These are phyloP conservation scores for Neobulgaria alba DNA, from an alignment of 2,329 filamentous ascomycete species.

Conservation along the genomic window DNA sequence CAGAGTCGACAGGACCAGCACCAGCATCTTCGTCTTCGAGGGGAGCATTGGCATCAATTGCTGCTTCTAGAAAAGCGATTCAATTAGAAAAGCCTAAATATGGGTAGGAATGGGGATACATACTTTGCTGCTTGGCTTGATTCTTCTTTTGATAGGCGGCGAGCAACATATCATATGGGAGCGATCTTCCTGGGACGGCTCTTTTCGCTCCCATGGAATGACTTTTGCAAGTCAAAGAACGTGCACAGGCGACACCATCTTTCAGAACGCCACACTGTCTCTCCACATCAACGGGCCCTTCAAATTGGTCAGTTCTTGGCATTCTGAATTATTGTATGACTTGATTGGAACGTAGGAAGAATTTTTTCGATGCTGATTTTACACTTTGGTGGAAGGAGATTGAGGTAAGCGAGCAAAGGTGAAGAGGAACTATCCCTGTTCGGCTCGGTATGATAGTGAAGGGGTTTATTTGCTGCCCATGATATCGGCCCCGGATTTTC, in stretches of 20 bases:
- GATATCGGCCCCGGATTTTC: too few relatives aligned
- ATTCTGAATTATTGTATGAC: too few relatives aligned
- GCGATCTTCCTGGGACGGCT: conserved; percentile 73
- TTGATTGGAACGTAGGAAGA: too few relatives aligned
- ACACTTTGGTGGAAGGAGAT: too few relatives aligned
- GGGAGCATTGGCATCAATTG: conserved; percentile 88
- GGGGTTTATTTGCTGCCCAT: too few relatives aligned
- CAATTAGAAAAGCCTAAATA: conserved; percentile 3
- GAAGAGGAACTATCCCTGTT: too few relatives aligned
- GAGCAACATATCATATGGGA: conserved; percentile 89
- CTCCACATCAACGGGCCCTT: conserved; percentile 84
- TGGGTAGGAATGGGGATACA: conserved; percentile 30
- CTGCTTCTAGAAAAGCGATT: conserved; percentile 57
- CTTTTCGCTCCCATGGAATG: conserved; percentile 94
- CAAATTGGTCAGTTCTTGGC: too few relatives aligned
- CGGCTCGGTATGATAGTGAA: too few relatives aligned
- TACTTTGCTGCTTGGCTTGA: conserved; percentile 94
- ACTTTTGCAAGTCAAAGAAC: conserved; percentile 87
- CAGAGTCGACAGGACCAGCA: conserved; percentile 77
- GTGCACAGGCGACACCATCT: conserved; percentile 79
- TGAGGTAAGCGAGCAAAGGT: too few relatives aligned
- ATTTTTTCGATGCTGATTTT: too few relatives aligned
- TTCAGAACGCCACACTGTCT: conserved; percentile 84
- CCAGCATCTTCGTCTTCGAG: conserved; percentile 76
- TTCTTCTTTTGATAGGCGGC: conserved; percentile 95